phyloP scores from a whole-genome alignment of 2,329 filamentous ascomycete species.

The Bipolaris oryzae region DNA sequence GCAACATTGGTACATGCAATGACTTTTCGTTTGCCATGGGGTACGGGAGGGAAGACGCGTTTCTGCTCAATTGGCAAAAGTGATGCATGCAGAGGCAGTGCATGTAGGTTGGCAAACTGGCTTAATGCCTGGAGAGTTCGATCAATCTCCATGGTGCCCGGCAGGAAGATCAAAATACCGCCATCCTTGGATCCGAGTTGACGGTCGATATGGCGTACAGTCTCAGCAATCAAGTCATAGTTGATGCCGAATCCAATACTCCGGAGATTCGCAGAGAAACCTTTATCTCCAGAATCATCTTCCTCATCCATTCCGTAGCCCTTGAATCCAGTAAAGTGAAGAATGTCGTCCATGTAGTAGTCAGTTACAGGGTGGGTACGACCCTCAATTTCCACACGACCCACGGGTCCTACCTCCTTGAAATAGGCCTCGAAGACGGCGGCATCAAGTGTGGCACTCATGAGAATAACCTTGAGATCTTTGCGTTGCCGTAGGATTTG shows the following conservation, averaged over 20 bases:
- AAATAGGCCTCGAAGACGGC: slow-evolving; percentile 87
- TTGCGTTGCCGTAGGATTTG: slow-evolving; percentile 76
- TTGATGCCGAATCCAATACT: slow-evolving; percentile 78
- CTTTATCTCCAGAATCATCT: slow-evolving; percentile 57
- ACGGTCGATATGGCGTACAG: slow-evolving; percentile 79
- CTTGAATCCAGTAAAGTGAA: slow-evolving; percentile 76
- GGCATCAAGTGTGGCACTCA: slow-evolving; percentile 95
- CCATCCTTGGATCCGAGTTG: slow-evolving; percentile 76
- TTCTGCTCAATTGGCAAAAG: slow-evolving; percentile 87
- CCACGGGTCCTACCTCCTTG: slow-evolving; percentile 71
- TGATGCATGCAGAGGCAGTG: slow-evolving; percentile 89
- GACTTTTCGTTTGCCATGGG: slow-evolving; percentile 83
- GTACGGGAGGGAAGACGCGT: slow-evolving; percentile 78
- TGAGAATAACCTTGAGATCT: slow-evolving; percentile 87
- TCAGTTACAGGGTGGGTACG: slow-evolving; percentile 90
- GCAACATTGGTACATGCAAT: slow-evolving; percentile 96
- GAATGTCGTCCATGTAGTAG: slow-evolving; percentile 86
- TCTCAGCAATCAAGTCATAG: slow-evolving; percentile 82
- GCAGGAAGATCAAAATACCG: slow-evolving; percentile 93
- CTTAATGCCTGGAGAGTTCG: slow-evolving; percentile 73
- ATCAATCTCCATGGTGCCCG: slow-evolving; percentile 90
- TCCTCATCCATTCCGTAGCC: slow-evolving; percentile 56
- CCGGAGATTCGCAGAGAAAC: slow-evolving; percentile 50
- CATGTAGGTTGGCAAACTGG: slow-evolving; percentile 70
- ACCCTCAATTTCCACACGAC: slow-evolving; percentile 83